Percentiles rank a stretch among this genome's conserved stretches.
Evolutionary conservation across 2,329 filamentous ascomycete genomes (phyloP).

Genomic region (Colletotrichum sp.): DNA sequence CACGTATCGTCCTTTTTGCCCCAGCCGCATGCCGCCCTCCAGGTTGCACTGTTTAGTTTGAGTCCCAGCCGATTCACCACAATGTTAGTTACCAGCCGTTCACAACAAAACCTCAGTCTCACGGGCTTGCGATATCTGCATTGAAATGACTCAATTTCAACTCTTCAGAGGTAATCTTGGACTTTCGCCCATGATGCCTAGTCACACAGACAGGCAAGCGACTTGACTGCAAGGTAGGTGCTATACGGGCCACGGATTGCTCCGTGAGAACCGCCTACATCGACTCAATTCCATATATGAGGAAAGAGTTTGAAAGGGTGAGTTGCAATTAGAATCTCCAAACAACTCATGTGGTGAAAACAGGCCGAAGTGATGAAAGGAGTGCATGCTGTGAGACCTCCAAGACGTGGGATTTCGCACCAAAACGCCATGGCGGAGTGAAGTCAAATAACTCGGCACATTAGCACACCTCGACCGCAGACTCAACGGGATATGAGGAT

Average conservation of each 20-base stretch:
- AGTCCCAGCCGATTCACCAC: not conserved
- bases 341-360: not conserved
- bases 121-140: not conserved
- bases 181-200: not conserved
- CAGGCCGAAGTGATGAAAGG: not conserved
- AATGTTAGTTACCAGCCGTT: not conserved
- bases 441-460: not conserved
- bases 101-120: not conserved
- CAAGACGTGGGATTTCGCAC: not conserved
- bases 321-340: not conserved
- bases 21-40: not conserved
- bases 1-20: not conserved
- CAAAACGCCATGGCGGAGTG: not conserved
- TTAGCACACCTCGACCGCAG: not conserved
- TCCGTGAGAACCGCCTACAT: not conserved
- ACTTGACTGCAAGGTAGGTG: not conserved
- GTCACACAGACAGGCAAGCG: not conserved
- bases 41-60: not conserved
- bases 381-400: not conserved
- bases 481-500: not conserved
- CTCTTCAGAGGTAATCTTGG: not conserved
- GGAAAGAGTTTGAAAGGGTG: not conserved
- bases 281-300: not conserved
- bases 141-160: not conserved
- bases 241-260: not conserved